These are phyloP conservation scores for Podosphaera leucotricha DNA, from an alignment of 2,329 filamentous ascomycete genomes.

Conservation along the genomic window DNA sequence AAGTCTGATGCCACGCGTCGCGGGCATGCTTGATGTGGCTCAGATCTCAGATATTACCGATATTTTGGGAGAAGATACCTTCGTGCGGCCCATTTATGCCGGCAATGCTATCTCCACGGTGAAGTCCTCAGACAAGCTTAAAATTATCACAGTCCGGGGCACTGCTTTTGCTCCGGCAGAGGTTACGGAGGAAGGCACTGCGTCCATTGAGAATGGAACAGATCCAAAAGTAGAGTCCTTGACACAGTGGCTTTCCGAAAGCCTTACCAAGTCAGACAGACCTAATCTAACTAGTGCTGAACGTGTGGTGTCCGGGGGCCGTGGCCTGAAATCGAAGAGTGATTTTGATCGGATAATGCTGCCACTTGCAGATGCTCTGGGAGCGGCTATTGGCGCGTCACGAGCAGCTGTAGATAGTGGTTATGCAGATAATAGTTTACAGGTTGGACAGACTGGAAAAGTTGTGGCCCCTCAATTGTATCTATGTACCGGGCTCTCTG, in stretches of 20 bases:
- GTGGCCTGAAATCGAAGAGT: slow-evolving; percentile 91
- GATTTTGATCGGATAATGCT: slow-evolving; percentile 87
- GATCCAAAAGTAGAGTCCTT: slow-evolving; percentile 55
- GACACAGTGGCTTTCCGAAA: slow-evolving; percentile 83
- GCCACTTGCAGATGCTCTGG: slow-evolving; percentile 74
- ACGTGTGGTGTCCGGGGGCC: slow-evolving; percentile 77
- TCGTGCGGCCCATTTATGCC: slow-evolving; percentile 90
- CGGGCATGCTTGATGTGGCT: slow-evolving; percentile 75
- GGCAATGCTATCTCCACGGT: slow-evolving; percentile 95
- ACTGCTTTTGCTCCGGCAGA: slow-evolving; percentile 69
- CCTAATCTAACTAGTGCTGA: slow-evolving; percentile 79
- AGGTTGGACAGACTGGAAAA: slow-evolving; percentile 97
- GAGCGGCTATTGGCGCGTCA: slow-evolving; percentile 87
- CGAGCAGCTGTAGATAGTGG: slow-evolving; percentile 90
- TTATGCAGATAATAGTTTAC: slow-evolving; percentile 93
- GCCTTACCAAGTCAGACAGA: slow-evolving; percentile 78
- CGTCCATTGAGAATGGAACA: slow-evolving; percentile 53
- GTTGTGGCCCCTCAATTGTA: slow-evolving; percentile 93
- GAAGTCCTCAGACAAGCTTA: slow-evolving; percentile 64
- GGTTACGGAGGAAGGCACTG: slow-evolving; percentile 42
- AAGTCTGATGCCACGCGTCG: slow-evolving; percentile 74
- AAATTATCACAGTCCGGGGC: slow-evolving; percentile 77
- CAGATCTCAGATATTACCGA: slow-evolving; percentile 80
- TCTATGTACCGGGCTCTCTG: slow-evolving; percentile 84
- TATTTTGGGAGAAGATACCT: slow-evolving; percentile 78